Base-by-base conservation (phyloP, 139 green algal species). In the Micractinium sp. region DNA sequence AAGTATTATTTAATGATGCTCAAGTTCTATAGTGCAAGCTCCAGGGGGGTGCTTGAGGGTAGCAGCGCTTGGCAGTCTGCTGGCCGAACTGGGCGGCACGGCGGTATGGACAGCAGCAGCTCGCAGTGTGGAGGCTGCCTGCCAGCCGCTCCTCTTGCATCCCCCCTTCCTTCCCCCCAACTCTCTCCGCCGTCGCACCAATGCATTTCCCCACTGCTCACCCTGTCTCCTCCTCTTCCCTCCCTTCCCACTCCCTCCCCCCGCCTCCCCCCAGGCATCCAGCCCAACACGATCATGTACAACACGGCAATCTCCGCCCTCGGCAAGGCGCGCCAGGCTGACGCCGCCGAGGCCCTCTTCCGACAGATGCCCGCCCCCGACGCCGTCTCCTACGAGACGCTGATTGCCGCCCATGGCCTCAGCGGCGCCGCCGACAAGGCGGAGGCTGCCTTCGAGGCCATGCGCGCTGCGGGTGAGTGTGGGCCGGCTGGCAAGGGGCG, bases 281-380 rank as follows among this genome's bases (percentile, higher is more conserved):
- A 67, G 81, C 96, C 92, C 91, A 96, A 95, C 82, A 94, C 90
- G 22, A 93, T 96, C 56, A 98, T 98, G 94, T 95, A 94, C 93
- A 97, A 96, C 89, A 97, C 93, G 16, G 96, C 96, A 61, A 94
- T 98, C 61, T 95, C 90, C 0, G 96, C 96, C 22, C 93, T 96
- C 14, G 96, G 93, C 74, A 97, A 97, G 92, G 93, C 93, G 4
- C 94, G 94, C 1, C 94, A 94, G 85, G 76, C 94, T 23, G 88
- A 93, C 5, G 88, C 92, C 15, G 96, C 94, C 3, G 94, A 96
- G 77, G 84, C 84, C 36, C 92, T 98, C 80, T 97, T 98, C 73
- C 78, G n/a, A 0, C 39, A 85, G 35, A 90, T 94, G 35, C 86
- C 91, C 41, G 86, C 74, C 56, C 94, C 93, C 9, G 96, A 98